Conservation (phyloP, 495 filamentous ascomycete species). For the Aspergillus nanangensis region DNA sequence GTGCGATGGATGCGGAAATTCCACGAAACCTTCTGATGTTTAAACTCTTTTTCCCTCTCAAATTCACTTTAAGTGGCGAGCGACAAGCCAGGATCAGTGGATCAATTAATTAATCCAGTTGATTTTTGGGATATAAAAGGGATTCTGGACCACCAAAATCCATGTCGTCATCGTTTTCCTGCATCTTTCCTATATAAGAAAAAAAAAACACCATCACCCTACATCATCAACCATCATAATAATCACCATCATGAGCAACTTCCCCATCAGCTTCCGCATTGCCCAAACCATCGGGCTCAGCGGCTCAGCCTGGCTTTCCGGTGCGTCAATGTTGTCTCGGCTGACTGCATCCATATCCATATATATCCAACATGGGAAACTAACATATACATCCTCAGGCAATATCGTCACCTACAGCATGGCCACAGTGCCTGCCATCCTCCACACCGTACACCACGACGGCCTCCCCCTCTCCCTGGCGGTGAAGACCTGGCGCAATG, state of each 20-base stretch:
- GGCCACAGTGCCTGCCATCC: slow-evolving; percentile 26
- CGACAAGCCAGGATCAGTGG: too few relatives aligned
- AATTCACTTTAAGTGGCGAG: too few relatives aligned
- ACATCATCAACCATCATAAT: neutral
- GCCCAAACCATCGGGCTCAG: slow-evolving; percentile 29
- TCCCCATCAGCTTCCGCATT: slow-evolving; percentile 18
- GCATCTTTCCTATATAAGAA: too few relatives aligned
- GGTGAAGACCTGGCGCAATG: slow-evolving; percentile 21
- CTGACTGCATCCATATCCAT: neutral
- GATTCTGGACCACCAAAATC: too few relatives aligned
- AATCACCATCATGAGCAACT: slow-evolving; percentile 13
- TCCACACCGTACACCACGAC: slow-evolving; percentile 23
- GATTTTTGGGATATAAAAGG: too few relatives aligned
- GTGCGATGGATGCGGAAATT: too few relatives aligned
- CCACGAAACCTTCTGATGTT: too few relatives aligned
- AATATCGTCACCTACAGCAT: slow-evolving; percentile 31
- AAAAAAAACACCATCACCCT: too few relatives aligned
- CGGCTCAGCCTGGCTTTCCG: slow-evolving; percentile 29
- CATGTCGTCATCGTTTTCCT: too few relatives aligned
- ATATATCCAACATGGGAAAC: too few relatives aligned
- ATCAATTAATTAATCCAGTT: too few relatives aligned
- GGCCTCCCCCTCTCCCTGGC: slow-evolving; percentile 19
- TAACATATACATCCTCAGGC: slow-evolving; percentile 20
- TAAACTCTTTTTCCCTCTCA: too few relatives aligned
- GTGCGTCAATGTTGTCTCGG: slow-evolving; percentile 9